Percentiles rank a stretch among this genome's conserved stretches.
Conservation (phyloP, 2,329 filamentous ascomycete genomes). For the Aspergillus transmontanensis region DNA sequence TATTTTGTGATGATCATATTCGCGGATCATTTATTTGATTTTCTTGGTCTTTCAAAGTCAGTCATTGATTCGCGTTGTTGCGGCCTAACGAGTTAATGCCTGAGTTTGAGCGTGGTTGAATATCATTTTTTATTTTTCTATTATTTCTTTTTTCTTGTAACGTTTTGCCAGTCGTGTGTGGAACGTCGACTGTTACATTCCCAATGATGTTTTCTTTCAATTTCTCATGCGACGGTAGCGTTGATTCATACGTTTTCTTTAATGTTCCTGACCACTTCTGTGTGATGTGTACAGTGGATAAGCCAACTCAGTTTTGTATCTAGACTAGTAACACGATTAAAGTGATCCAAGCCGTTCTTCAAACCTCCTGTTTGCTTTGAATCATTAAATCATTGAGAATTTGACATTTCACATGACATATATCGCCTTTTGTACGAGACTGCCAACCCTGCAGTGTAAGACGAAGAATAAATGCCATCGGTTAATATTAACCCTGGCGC, state of each 20-base stretch:
- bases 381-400: not conserved
- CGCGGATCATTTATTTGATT: not conserved
- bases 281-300: constrained; percentile 4
- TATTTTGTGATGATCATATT: not conserved
- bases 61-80: not conserved
- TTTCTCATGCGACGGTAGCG: not conserved
- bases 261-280: not conserved
- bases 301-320: not conserved
- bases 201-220: not conserved
- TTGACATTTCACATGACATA: not conserved
- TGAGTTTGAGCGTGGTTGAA: constrained; percentile 7
- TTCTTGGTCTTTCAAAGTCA: constrained; percentile 10
- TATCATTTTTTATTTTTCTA: constrained; percentile 8
- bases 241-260: not conserved
- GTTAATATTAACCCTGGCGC: too few species aligned
- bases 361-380: not conserved
- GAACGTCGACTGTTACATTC: not conserved
- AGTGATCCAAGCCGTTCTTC: not conserved
- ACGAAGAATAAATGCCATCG: not conserved
- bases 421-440: not conserved
- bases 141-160: not conserved
- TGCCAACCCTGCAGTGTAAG: constrained; percentile 1
- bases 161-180: not conserved
- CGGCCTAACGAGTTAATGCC: constrained; percentile 1
- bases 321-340: not conserved